These are phyloP conservation scores for Phaeosphaeria sp. DNA, from an alignment of 2,329 filamentous ascomycete genomes.

Conservation along the genomic window DNA sequence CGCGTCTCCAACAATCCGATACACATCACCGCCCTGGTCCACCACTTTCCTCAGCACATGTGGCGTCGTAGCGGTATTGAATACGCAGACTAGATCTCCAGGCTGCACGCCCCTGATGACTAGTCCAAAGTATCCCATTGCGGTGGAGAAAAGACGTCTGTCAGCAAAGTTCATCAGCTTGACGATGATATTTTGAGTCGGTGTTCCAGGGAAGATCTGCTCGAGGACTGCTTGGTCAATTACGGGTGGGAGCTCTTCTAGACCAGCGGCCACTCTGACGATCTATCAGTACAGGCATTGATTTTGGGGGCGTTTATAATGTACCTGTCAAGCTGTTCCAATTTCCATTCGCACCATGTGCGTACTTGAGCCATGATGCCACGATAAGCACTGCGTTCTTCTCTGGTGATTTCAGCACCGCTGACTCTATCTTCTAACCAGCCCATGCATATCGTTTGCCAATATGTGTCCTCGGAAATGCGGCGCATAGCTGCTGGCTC, in stretches of 20 bases:
- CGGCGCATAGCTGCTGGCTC: background rate
- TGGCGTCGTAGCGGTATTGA: conserved; percentile 3
- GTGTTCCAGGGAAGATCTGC: background rate
- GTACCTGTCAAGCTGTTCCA: background rate
- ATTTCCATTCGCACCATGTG: background rate
- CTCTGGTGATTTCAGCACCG: background rate
- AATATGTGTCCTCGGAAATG: background rate
- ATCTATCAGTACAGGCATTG: background rate
- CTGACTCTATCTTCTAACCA: background rate
- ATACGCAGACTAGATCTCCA: conserved; percentile 6
- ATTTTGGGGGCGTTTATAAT: background rate
- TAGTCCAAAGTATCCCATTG: background rate
- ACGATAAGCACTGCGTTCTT: background rate
- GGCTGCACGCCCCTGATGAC: background rate
- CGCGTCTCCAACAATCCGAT: conserved; percentile 4
- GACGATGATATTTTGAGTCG: background rate
- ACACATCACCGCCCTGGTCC: background rate
- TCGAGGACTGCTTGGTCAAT: background rate
- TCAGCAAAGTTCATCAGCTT: background rate
- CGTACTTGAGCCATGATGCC: background rate
- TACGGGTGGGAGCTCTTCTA: background rate
- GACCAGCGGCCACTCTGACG: background rate
- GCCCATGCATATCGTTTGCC: background rate
- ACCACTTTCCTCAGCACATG: conserved; percentile 1
- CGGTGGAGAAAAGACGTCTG: conserved; percentile 2